These are phyloP conservation scores for Ophiostoma montium DNA, from an alignment of 2,329 filamentous ascomycete species.

Conservation along the genomic window DNA sequence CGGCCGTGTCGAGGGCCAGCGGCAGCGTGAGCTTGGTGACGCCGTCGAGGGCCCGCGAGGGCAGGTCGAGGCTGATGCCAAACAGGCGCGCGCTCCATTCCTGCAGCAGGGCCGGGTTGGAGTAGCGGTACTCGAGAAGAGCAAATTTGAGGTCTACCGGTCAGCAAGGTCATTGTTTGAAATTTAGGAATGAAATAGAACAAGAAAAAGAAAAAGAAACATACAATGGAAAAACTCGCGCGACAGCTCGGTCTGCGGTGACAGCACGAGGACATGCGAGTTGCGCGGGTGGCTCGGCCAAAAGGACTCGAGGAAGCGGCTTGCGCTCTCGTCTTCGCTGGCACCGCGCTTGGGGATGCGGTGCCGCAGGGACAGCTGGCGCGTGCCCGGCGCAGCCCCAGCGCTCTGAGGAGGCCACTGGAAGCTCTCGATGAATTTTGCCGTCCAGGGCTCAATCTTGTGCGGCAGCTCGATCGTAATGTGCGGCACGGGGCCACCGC, in stretches of 20 bases:
- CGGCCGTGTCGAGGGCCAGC: slow-evolving; percentile 9
- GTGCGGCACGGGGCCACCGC: slow-evolving; percentile 52
- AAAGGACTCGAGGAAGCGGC: slow-evolving; percentile 73
- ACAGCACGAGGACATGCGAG: slow-evolving; percentile 73
- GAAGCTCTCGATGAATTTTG: slow-evolving; percentile 48
- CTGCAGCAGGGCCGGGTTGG: slow-evolving; percentile 29
- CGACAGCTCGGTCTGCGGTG: slow-evolving; percentile 66
- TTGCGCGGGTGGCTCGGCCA: slow-evolving; percentile 53
- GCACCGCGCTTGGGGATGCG: slow-evolving; percentile 49
- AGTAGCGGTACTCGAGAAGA: slow-evolving; percentile 66
- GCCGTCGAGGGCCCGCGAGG: slow-evolving; percentile 46
- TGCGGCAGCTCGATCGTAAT: slow-evolving; percentile 75
- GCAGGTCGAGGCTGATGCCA: slow-evolving; percentile 68
- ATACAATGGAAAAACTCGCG: slow-evolving; percentile 68
- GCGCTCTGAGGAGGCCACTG: slow-evolving; percentile 46
- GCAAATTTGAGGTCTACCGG: slow-evolving; percentile 52
- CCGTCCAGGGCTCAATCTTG: slow-evolving; percentile 50
- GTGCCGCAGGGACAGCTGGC: slow-evolving; percentile 55
- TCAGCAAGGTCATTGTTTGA: slow-evolving; percentile 19
- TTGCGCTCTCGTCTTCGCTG: slow-evolving; percentile 55
- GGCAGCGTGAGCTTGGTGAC: slow-evolving; percentile 38
- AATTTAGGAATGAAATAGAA: too few species aligned
- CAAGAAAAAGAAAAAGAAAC: too few species aligned
- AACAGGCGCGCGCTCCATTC: slow-evolving; percentile 44
- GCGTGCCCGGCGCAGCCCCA: slow-evolving; percentile 27